Base-by-base conservation (phyloP, 2,329 filamentous ascomycete species). In the Alternaria longipes region DNA sequence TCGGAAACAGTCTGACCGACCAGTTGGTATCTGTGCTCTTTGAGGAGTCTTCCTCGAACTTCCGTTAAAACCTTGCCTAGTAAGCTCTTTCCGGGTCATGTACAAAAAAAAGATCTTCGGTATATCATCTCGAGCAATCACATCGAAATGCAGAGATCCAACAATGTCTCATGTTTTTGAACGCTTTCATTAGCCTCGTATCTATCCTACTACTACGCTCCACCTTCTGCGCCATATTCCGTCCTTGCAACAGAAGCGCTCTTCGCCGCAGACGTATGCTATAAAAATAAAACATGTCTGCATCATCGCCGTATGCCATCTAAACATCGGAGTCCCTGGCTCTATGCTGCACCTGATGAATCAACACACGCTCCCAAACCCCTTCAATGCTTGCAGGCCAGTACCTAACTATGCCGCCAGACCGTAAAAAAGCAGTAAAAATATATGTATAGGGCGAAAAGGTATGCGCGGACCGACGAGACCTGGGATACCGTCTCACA, bases 371-470 rank as follows among this genome's bases (percentile, higher is more conserved):
- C 14, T 24, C 16, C 46, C 32, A 38, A 50, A 38, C 32, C 46
- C 20, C 14, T 36, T 34, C 46, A 7, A 49, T 49, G 46, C 46
- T 49, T 24, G 30, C 30, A 34, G 18, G 30, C 32, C 30, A 8
- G 8, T 50, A 36, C 32, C 32, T 14, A 38, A 38, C 46, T 50
- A 50, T 50, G 46, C 46, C 30, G 46, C 30, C 46, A 9, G 9
- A 41, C 38, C 7, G 18, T 22, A 14, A 34, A 34, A 45, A 45
- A 45, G 24, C 16, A 28, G 16, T 28, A n/a, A 11, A 26, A 50
- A 50, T 36, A 38, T 26, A 38, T 26, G 20, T 50, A 50, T 50
- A 50, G 30, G 22, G 5, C 14, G 3, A 38, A 50, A 20, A 32
- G 20, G 7, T 16, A 50, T 38, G 46, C 32, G 32, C 32, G 16